These are phyloP conservation scores for Hericium coralloides DNA, from an alignment of 768 basidiomycete genomes.

Conservation along the genomic window DNA sequence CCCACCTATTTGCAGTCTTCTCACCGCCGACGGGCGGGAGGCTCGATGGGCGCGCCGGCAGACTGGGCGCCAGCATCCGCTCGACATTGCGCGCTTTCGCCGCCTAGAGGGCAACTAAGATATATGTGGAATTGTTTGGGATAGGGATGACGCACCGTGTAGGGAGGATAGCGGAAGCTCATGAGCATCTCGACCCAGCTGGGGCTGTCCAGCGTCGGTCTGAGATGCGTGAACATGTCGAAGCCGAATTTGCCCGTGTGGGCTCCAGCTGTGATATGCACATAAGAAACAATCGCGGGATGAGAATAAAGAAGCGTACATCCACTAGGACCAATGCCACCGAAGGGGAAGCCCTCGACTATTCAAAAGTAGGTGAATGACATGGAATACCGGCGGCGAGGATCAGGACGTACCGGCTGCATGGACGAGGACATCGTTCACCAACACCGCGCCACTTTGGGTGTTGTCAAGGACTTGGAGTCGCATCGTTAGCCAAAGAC, in stretches of 20 bases:
- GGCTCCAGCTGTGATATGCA: slow-evolving; percentile 41
- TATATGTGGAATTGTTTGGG: no score
- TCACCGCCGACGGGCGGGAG: slow-evolving; percentile 24
- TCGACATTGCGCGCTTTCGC: slow-evolving; percentile 20
- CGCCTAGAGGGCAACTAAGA: slow-evolving; percentile 6
- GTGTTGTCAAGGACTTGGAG: slow-evolving; percentile 57
- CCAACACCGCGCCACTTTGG: slow-evolving; percentile 57
- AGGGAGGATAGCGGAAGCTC: slow-evolving; percentile 29
- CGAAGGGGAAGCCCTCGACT: slow-evolving; percentile 64
- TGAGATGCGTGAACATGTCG: slow-evolving; percentile 69
- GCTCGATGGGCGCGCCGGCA: slow-evolving; percentile 38
- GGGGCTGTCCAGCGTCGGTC: slow-evolving; percentile 42
- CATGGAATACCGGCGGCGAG: neutral
- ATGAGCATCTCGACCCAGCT: slow-evolving; percentile 29
- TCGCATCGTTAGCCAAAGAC: no score
- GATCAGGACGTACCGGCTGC: slow-evolving; percentile 34
- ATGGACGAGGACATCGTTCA: slow-evolving; percentile 66
- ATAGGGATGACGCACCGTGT: slow-evolving; percentile 20
- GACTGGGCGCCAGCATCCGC: slow-evolving; percentile 19
- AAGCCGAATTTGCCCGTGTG: slow-evolving; percentile 71
- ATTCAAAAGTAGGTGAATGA: neutral
- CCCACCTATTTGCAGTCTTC: slow-evolving; percentile 16
- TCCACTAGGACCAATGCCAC: slow-evolving; percentile 66
- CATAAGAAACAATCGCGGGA: neutral
- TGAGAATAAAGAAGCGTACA: slow-evolving; percentile 33